phyloP scores from a whole-genome alignment of 805 yeast genomes.

The Metschnikowia picachoensis region DNA sequence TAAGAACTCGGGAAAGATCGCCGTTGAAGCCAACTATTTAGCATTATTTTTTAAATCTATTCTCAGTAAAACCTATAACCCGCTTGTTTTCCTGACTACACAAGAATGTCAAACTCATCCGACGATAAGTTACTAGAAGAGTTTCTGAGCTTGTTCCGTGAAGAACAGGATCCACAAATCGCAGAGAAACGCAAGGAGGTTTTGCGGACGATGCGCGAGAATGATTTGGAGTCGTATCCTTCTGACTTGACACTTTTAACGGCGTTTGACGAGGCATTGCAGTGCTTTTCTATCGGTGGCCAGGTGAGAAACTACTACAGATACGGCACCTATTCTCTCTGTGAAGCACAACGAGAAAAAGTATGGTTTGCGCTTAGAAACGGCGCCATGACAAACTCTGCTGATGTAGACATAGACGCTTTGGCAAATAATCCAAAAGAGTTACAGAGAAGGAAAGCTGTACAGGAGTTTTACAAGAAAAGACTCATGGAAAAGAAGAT shows the following conservation, averaged over 20 bases:
- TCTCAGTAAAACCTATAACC: neutral
- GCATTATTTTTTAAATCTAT: neutral
- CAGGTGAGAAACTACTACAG: conserved; percentile 81
- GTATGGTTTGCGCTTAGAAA: conserved; percentile 75
- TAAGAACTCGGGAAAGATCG: no score
- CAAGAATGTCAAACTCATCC: neutral
- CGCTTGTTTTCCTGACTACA: neutral
- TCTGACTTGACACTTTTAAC: conserved; percentile 47
- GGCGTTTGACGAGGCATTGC: conserved; percentile 81
- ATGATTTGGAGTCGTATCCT: conserved; percentile 25
- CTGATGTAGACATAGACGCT: conserved; percentile 33
- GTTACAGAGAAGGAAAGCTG: conserved; percentile 43
- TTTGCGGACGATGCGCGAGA: conserved; percentile 14
- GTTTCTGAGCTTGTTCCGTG: conserved; percentile 10
- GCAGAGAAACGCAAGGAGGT: conserved; percentile 14
- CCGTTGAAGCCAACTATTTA: no score
- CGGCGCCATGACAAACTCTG: conserved; percentile 26
- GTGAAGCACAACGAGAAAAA: conserved; percentile 67
- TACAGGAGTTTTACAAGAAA: conserved; percentile 69
- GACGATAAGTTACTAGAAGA: conserved; percentile 13
- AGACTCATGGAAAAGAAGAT: conserved; percentile 57
- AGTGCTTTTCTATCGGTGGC: conserved; percentile 88
- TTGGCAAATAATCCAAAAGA: conserved; percentile 40
- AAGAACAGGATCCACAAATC: conserved; percentile 13
- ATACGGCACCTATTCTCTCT: conserved; percentile 71